Evolutionary conservation across 2,329 filamentous ascomycete species (phyloP).

Genomic region (Ophiostoma himal-ulmi): DNA sequence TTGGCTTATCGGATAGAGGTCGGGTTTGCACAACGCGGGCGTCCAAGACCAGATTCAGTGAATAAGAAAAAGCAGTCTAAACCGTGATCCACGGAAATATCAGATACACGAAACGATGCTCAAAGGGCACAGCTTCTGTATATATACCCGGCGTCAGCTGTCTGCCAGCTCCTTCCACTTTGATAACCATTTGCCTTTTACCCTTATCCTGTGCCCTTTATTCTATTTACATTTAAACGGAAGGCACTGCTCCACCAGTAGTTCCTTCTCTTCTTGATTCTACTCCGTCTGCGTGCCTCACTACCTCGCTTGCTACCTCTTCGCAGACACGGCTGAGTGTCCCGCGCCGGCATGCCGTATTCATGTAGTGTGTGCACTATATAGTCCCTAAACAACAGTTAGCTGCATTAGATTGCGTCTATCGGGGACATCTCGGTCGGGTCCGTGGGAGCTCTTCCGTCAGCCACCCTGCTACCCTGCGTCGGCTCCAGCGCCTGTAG

Average conservation of each 20-base stretch:
- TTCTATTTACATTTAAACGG: slow-evolving; percentile 11
- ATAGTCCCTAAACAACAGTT: not conserved
- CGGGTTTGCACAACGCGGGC: not conserved
- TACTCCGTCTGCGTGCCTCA: not conserved
- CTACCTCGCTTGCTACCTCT: not conserved
- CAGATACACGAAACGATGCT: not conserved
- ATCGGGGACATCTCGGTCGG: not conserved
- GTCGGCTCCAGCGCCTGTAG: not conserved
- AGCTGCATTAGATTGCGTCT: not conserved
- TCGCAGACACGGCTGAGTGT: not conserved
- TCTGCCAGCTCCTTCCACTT: not conserved
- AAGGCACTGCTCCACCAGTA: not conserved
- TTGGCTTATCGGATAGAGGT: slow-evolving; percentile 5
- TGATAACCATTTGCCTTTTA: not conserved
- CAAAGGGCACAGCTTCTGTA: not conserved
- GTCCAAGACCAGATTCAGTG: not conserved
- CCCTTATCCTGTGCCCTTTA: not conserved
- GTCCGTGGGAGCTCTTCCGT: not conserved
- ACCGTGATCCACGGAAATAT: too few relatives aligned
- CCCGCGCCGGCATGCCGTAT: not conserved
- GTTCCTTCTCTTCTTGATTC: not conserved
- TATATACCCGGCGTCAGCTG: not conserved
- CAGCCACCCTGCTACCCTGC: not conserved
- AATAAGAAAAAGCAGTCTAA: not conserved
- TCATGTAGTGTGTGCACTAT: not conserved